These are phyloP conservation scores for Plasmodium coatneyi DNA, from an alignment of 169 alveolate genomes.

Conservation along the genomic window DNA sequence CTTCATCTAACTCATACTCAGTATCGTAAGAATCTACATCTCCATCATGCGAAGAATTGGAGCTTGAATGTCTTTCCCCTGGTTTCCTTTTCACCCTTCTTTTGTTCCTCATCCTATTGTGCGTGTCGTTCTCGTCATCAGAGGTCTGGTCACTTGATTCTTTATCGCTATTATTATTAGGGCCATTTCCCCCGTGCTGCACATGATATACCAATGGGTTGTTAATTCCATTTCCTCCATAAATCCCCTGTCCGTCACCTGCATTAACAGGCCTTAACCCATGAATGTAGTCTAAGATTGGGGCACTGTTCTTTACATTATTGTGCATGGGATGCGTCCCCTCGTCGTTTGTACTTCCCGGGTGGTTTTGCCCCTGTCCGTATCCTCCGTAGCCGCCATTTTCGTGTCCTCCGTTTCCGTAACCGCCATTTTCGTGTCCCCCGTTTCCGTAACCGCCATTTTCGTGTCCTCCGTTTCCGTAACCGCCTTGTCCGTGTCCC, in stretches of 20 bases:
- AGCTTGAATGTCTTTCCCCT: neutral
- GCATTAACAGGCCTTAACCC: constrained; percentile 4
- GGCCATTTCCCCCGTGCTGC: constrained; percentile 1
- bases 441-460: neutral
- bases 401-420: neutral
- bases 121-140: neutral
- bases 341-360: neutral
- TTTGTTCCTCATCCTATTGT: neutral
- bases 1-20: constrained; percentile 21
- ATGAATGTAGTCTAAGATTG: neutral
- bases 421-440: neutral
- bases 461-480: neutral
- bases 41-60: neutral
- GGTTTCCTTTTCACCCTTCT: neutral
- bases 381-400: neutral
- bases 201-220: constrained; percentile 12
- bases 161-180: neutral
- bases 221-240: neutral
- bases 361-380: neutral
- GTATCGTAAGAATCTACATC: neutral
- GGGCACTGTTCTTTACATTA: neutral
- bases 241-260: neutral
- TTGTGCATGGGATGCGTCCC: neutral
- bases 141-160: neutral
- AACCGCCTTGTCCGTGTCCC: neutral